phyloP scores from a whole-genome alignment of 2,329 filamentous ascomycete species.

The Trichophyton verrucosum region DNA sequence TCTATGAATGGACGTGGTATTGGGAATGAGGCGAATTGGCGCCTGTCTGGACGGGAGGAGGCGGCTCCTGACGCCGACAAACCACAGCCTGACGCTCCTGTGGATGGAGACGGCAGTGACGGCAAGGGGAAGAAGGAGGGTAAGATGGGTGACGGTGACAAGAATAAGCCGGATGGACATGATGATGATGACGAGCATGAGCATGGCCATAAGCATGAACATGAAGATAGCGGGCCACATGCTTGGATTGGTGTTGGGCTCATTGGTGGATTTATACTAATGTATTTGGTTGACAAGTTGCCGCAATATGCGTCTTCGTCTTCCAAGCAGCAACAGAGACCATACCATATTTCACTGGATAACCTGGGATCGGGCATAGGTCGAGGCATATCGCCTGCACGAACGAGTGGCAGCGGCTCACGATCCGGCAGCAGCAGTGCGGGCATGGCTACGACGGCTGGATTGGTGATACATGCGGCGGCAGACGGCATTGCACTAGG shows the following conservation, averaged over 20 bases:
- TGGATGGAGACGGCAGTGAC: neutral
- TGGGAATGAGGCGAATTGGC: neutral
- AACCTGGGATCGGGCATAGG: conserved; percentile 52
- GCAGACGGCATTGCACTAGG: conserved; percentile 94
- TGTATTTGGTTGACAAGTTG: conserved; percentile 88
- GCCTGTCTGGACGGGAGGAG: neutral
- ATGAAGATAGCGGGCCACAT: conserved; percentile 45
- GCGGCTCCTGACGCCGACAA: neutral
- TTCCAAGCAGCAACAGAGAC: conserved; percentile 52
- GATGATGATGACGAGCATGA: conserved; percentile 15
- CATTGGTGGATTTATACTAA: conserved; percentile 79
- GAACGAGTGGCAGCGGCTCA: conserved; percentile 20
- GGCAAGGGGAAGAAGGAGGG: neutral
- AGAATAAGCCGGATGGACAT: conserved; percentile 14
- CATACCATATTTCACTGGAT: conserved; percentile 78
- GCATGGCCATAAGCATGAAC: conserved; percentile 14
- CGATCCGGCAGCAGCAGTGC: conserved; percentile 27
- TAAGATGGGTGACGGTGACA: conserved; percentile 27
- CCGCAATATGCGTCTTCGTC: conserved; percentile 59
- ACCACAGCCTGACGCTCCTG: neutral
- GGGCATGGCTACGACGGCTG: conserved; percentile 70
- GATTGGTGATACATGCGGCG: conserved; percentile 88
- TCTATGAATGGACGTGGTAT: neutral
- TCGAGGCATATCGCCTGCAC: conserved; percentile 31
- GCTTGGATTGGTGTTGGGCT: conserved; percentile 80